phyloP scores from a whole-genome alignment of 345 rosid species.

The Populus alba region DNA sequence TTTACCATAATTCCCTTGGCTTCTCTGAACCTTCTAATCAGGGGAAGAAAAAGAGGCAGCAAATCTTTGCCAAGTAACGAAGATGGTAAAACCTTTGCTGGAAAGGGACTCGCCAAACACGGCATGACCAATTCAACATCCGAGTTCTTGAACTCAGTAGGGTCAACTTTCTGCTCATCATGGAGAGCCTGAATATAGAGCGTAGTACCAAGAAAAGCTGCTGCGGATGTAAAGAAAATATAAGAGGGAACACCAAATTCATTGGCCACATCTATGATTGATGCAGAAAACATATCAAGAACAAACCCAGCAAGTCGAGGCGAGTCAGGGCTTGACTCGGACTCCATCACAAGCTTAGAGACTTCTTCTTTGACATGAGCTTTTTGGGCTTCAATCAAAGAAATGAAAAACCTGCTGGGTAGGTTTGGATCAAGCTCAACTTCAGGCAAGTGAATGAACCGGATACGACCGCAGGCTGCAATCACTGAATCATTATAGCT shows the following conservation, averaged over 20 bases:
- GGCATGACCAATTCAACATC: conserved; percentile 4
- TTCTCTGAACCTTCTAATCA: background rate
- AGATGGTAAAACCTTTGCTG: conserved; percentile 6
- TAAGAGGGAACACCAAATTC: background rate
- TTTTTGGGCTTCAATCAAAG: background rate
- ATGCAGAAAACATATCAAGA: background rate
- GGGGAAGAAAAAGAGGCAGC: background rate
- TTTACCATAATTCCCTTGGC: conserved; percentile 13
- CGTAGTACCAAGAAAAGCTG: background rate
- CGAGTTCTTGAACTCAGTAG: conserved; percentile 7
- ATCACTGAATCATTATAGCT: background rate
- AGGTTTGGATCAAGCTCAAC: background rate
- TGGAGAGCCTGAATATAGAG: background rate
- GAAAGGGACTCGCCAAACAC: background rate
- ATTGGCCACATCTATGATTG: background rate
- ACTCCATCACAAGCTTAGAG: background rate
- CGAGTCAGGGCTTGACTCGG: background rate
- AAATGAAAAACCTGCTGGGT: background rate
- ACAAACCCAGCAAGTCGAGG: background rate
- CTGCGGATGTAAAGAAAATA: background rate
- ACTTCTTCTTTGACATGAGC: background rate
- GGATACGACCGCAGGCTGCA: background rate
- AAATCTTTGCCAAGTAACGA: background rate
- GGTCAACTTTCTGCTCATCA: background rate
- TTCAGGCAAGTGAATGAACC: background rate